Evolutionary conservation across 257 asterid genomes (phyloP).

Genomic region (Scutellaria minor): DNA sequence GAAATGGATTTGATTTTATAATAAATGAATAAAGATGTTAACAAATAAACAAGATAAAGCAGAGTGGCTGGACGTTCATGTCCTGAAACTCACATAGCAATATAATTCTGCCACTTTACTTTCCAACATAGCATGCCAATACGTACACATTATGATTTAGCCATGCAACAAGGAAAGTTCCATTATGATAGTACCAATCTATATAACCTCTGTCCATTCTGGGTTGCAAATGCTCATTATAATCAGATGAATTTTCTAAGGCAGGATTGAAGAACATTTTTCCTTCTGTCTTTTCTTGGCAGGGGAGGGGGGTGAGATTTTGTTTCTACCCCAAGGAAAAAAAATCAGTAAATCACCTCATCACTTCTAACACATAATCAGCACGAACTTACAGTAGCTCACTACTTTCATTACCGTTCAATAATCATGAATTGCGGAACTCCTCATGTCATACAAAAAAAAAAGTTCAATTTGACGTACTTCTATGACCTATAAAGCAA

Average conservation of each 20-base stretch:
- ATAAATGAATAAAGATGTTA: neutral
- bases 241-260: neutral
- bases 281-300: neutral
- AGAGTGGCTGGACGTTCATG: neutral
- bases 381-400: conserved; percentile 6
- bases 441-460: conserved; percentile 23
- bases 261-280: neutral
- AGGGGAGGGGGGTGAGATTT: neutral
- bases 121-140: neutral
- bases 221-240: neutral
- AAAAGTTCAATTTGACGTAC: conserved; percentile 1
- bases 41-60: neutral
- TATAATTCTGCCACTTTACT: neutral
- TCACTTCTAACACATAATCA: neutral
- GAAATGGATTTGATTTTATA: too few relatives aligned
- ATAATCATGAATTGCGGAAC: conserved; percentile 8
- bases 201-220: neutral
- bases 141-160: neutral
- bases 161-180: neutral
- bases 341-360: neutral
- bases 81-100: neutral
- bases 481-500: conserved; percentile 13
- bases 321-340: neutral
- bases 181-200: neutral
- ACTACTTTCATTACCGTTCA: conserved; percentile 26